A percentile compares a stretch with the other conserved stretches of the same genome.
Evolutionary conservation across 225 moss, liverwort and hornwort species (phyloP).

Genomic region (Marchantia paleacea): DNA sequence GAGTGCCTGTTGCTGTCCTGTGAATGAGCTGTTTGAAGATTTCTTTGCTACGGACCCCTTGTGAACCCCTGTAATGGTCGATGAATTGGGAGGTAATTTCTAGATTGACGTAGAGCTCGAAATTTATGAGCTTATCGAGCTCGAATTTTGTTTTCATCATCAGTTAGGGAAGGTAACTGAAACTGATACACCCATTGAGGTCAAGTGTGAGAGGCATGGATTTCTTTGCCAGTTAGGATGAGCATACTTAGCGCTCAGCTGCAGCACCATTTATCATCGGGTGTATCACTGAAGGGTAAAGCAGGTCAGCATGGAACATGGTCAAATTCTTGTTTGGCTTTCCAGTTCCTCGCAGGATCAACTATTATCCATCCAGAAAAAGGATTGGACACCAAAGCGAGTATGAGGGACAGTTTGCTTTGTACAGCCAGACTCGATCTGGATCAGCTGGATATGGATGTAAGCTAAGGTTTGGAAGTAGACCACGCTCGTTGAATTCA

Average conservation of each 20-base stretch:
- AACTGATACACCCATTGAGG: background rate
- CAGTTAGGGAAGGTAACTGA: background rate
- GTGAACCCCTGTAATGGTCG: no score
- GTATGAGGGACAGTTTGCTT: background rate
- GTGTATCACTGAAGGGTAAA: background rate
- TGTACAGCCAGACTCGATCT: background rate
- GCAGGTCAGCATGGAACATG: slow-evolving; percentile 5
- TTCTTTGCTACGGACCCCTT: no score
- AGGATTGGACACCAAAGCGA: background rate
- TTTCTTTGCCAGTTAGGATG: background rate
- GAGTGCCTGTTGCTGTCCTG: no score
- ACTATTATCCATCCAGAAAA: background rate
- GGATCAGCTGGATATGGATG: background rate
- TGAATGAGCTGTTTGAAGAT: no score
- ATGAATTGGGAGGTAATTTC: no score
- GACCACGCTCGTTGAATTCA: background rate
- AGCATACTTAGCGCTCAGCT: slow-evolving; percentile 27
- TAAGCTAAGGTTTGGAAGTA: background rate
- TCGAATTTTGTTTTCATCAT: no score
- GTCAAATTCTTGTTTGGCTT: slow-evolving; percentile 4
- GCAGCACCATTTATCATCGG: slow-evolving; percentile 12
- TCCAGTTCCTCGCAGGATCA: background rate
- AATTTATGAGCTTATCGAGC: no score
- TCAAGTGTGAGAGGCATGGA: slow-evolving; percentile 19
- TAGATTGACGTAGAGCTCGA: no score